A percentile compares a stretch with the other conserved stretches of the same genome.
phyloP scores from a whole-genome alignment of 306 rosid genomes.

The Dalbergia cultrata region DNA sequence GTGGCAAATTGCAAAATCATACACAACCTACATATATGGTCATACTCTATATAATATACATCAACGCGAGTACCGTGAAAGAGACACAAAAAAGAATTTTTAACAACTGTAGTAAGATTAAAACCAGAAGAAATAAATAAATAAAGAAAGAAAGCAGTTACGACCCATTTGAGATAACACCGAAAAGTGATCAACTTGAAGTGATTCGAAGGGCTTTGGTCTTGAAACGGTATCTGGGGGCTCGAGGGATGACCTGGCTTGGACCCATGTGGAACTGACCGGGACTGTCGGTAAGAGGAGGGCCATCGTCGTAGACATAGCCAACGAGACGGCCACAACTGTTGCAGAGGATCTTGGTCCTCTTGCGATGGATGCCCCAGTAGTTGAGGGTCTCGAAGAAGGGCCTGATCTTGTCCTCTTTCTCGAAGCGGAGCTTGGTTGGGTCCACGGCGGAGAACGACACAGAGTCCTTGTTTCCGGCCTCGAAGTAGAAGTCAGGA shows the following conservation, averaged over 20 bases:
- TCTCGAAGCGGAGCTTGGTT: constrained; percentile 74
- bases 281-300: constrained; percentile 69
- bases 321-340: constrained; percentile 66
- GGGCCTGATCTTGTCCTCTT: constrained; percentile 84
- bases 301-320: constrained; percentile 84
- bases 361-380: constrained; percentile 92
- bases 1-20: not conserved
- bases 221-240: constrained; percentile 82
- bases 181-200: constrained; percentile 39
- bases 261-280: constrained; percentile 93
- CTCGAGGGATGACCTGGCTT: constrained; percentile 90
- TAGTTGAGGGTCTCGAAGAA: constrained; percentile 84
- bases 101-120: not conserved
- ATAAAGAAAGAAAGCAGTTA: not conserved
- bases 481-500: constrained; percentile 80
- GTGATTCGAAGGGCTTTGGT: constrained; percentile 77
- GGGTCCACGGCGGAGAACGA: constrained; percentile 76
- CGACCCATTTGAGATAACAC: not conserved
- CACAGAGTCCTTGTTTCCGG: constrained; percentile 80
- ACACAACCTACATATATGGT: not conserved
- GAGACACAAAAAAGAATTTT: not conserved
- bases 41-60: not conserved
- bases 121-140: not conserved
- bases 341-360: constrained; percentile 84
- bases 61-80: too few relatives aligned